Conservation (phyloP, 306 rosid species). For the Prunus mongolica region DNA sequence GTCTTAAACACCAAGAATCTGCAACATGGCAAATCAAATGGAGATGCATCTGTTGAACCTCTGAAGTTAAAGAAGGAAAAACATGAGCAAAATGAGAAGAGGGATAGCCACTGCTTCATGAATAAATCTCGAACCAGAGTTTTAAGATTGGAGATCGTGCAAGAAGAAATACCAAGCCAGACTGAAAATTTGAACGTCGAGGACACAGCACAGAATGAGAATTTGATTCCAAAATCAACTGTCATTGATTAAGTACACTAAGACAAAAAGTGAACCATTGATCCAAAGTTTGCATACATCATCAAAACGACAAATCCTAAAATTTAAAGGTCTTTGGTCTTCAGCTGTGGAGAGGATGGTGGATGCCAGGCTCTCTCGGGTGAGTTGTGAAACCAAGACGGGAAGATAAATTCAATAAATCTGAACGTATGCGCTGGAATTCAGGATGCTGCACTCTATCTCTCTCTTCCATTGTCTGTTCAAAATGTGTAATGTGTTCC, state of each 20-base stretch:
- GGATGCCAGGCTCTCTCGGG: not conserved
- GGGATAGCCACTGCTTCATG: too few relatives aligned
- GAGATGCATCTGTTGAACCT: too few relatives aligned
- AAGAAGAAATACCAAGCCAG: too few relatives aligned
- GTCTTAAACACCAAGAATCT: too few relatives aligned
- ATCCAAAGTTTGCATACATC: not conserved
- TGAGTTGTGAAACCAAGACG: not conserved
- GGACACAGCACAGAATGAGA: too few relatives aligned
- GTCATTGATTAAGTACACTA: not conserved
- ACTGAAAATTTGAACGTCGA: too few relatives aligned
- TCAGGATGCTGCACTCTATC: not conserved
- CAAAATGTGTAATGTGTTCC: conserved; percentile 1
- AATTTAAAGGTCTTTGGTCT: not conserved
- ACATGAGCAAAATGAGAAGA: too few relatives aligned
- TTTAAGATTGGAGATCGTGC: too few relatives aligned
- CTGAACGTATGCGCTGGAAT: not conserved
- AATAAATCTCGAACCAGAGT: too few relatives aligned
- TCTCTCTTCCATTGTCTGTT: not conserved
- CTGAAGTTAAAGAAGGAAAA: too few relatives aligned
- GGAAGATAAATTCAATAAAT: not conserved
- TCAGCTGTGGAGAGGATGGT: not conserved
- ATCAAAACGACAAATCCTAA: not conserved
- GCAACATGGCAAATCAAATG: too few relatives aligned
- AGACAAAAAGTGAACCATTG: not conserved
- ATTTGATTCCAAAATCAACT: not conserved